A percentile compares a stretch with the other conserved stretches of the same genome.
Conservation (phyloP, 805 yeast genomes). For the Candida multigemmis region DNA sequence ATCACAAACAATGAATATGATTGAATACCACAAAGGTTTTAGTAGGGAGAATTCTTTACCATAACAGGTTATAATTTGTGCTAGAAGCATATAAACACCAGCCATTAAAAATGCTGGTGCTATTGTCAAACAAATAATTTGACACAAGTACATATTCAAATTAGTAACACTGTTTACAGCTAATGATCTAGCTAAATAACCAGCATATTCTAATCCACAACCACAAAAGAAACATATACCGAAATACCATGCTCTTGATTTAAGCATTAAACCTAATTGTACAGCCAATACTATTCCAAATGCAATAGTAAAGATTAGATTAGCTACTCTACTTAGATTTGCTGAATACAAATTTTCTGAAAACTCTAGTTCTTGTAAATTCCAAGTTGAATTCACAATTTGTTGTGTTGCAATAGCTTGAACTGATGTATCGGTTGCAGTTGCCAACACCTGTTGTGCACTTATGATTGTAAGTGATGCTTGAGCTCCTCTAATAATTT, state of each 20-base stretch:
- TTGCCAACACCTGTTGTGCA: slow-evolving; percentile 23
- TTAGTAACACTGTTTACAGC: slow-evolving; percentile 13
- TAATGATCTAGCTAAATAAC: slow-evolving; percentile 27
- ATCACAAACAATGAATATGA: slow-evolving; percentile 26
- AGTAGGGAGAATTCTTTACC: slow-evolving; percentile 25
- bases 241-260: slow-evolving; percentile 27
- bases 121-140: slow-evolving; percentile 21
- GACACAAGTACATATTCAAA: slow-evolving; percentile 14
- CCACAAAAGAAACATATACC: slow-evolving; percentile 26
- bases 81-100: slow-evolving; percentile 28
- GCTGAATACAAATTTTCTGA: slow-evolving; percentile 24
- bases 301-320: slow-evolving; percentile 16
- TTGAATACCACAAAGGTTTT: slow-evolving; percentile 32
- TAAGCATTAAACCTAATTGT: slow-evolving; percentile 12
- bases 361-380: slow-evolving; percentile 14
- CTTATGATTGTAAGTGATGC: slow-evolving; percentile 22
- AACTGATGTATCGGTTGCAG: slow-evolving; percentile 20
- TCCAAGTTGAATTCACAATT: slow-evolving; percentile 19
- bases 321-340: slow-evolving; percentile 17
- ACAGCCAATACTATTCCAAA: slow-evolving; percentile 13
- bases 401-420: slow-evolving; percentile 19
- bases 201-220: slow-evolving; percentile 19
- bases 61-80: slow-evolving; percentile 23
- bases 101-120: slow-evolving; percentile 34
- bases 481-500: slow-evolving; percentile 19